A percentile compares a stretch with the other conserved stretches of the same genome.
Evolutionary conservation across 495 filamentous ascomycete genomes (phyloP).

Genomic region (Daldinia concentrica): DNA sequence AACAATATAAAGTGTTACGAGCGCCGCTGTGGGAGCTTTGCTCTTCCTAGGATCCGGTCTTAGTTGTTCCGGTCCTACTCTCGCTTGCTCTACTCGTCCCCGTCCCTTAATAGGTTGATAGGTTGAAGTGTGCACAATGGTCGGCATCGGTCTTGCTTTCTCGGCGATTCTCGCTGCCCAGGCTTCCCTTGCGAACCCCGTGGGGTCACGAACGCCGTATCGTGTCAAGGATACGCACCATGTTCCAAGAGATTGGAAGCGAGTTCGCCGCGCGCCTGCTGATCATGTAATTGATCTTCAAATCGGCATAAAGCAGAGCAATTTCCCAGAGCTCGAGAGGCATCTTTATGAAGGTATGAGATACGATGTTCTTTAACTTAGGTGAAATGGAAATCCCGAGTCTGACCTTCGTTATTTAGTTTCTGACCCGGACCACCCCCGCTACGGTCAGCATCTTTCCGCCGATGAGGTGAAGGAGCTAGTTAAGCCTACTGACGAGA

Average conservation of each 20-base stretch:
- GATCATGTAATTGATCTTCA: conserved; percentile 47
- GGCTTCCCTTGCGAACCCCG: conserved; percentile 43
- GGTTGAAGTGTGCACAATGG: conserved; percentile 38
- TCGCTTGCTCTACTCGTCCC: conserved; percentile 9
- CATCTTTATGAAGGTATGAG: conserved; percentile 56
- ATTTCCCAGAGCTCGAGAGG: conserved; percentile 58
- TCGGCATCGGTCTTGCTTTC: conserved; percentile 41
- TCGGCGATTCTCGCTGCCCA: conserved; percentile 44
- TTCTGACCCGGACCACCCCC: conserved; percentile 62
- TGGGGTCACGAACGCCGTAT: conserved; percentile 53
- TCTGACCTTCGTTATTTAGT: conserved; percentile 53
- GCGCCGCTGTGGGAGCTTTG: conserved; percentile 14
- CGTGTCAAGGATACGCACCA: conserved; percentile 62
- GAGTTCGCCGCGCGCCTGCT: conserved; percentile 57
- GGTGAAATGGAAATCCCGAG: conserved; percentile 45
- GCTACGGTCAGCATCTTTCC: conserved; percentile 67
- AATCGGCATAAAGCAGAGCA: conserved; percentile 40
- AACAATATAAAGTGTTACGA: conserved; percentile 20
- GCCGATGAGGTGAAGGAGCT: conserved; percentile 61
- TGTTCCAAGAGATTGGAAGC: conserved; percentile 59
- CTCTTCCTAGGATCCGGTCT: neutral
- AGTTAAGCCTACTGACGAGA: conserved; percentile 59
- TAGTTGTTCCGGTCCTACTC: conserved; percentile 11
- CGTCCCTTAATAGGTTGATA: conserved; percentile 1
- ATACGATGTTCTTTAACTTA: conserved; percentile 46